phyloP scores from a whole-genome alignment of 768 basidiomycete species.

The Mycena vulgaris region DNA sequence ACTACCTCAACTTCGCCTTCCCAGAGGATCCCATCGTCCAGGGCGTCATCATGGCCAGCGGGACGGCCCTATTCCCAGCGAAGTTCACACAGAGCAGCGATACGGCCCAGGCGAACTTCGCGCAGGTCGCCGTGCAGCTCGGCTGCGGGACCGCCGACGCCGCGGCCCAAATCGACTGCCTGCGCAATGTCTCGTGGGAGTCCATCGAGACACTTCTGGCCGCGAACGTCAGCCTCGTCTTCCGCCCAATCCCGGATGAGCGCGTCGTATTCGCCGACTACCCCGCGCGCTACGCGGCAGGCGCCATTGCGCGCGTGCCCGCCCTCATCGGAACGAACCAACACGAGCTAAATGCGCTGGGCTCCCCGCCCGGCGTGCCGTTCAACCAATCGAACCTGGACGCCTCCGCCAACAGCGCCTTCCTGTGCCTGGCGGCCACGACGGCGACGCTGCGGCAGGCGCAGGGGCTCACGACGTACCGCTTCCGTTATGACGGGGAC shows the following conservation, averaged over 20 bases:
- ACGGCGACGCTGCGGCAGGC: not conserved
- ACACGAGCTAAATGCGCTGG: not conserved
- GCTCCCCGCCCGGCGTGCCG: not conserved
- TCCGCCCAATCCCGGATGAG: not conserved
- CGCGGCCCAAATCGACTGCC: not conserved
- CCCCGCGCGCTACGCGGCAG: not conserved
- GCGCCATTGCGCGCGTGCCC: not conserved
- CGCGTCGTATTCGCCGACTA: conserved; percentile 5
- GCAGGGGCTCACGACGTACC: not conserved
- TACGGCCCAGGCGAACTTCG: not conserved
- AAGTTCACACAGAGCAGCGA: not conserved
- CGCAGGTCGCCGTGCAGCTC: not conserved
- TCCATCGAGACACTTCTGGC: not conserved
- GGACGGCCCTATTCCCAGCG: conserved; percentile 3
- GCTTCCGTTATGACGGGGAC: not conserved
- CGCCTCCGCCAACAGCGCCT: not conserved
- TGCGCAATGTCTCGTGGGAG: not conserved
- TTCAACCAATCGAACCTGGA: not conserved
- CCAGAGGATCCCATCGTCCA: not conserved
- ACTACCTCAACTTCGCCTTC: conserved; percentile 13
- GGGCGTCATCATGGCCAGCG: conserved; percentile 2
- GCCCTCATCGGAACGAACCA: conserved; percentile 1
- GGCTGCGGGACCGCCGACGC: not conserved
- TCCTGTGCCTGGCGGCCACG: not conserved
- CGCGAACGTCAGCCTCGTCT: not conserved